Evolutionary conservation across 495 filamentous ascomycete genomes (phyloP).

Genomic region (Chaetomium fimeti): DNA sequence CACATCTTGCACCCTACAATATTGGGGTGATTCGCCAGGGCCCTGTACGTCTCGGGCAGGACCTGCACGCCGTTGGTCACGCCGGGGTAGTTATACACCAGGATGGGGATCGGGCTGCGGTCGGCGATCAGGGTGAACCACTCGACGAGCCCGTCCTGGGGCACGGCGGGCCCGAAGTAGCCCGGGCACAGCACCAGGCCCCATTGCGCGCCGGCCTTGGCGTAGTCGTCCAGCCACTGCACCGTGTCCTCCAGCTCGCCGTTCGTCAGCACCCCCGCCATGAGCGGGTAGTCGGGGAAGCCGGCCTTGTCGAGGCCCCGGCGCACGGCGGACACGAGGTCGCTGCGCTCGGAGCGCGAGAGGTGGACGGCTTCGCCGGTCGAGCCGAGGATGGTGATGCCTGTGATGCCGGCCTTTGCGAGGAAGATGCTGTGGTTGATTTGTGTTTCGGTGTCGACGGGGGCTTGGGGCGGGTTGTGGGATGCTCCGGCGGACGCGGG

Average conservation of each 20-base stretch:
- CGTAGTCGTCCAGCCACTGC: constrained; percentile 55
- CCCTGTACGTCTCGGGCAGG: constrained; percentile 53
- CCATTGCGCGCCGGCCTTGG: constrained; percentile 61
- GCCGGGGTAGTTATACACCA: constrained; percentile 66
- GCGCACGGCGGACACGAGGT: constrained; percentile 55
- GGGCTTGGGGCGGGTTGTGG: constrained; percentile 15
- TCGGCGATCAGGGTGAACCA: constrained; percentile 59
- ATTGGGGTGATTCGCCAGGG: constrained; percentile 55
- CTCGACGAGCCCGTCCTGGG: constrained; percentile 49
- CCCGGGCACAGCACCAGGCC: constrained; percentile 59
- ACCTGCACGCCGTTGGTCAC: constrained; percentile 62
- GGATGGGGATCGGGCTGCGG: constrained; percentile 52
- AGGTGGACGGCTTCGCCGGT: constrained; percentile 71
- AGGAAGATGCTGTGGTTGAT: constrained; percentile 61
- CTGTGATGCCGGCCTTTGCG: constrained; percentile 59
- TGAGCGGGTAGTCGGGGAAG: constrained; percentile 61
- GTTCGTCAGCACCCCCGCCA: constrained; percentile 65
- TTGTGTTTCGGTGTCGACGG: constrained; percentile 57
- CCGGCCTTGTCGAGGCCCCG: constrained; percentile 55
- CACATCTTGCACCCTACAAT: constrained; percentile 66
- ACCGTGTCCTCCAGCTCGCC: constrained; percentile 62
- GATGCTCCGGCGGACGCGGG: constrained; percentile 6
- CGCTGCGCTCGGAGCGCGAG: constrained; percentile 55
- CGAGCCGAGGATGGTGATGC: constrained; percentile 64
- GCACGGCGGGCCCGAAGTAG: constrained; percentile 53